Conservation (phyloP, 306 rosid species). For the Rubus idaeus region DNA sequence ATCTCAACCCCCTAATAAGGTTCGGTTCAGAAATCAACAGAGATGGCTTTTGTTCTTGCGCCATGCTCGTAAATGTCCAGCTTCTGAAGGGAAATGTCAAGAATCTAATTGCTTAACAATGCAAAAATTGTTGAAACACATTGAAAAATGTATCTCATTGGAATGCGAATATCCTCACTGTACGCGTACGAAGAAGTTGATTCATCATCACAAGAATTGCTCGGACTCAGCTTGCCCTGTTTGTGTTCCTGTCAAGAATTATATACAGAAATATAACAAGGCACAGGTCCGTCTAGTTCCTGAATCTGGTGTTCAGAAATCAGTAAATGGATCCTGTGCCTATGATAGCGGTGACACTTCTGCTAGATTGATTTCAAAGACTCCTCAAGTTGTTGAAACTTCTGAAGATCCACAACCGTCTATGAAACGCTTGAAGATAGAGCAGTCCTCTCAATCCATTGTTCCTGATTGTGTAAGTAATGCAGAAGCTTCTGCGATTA, state of each 20-base stretch:
- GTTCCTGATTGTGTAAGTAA: constrained; percentile 56
- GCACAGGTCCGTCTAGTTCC: constrained; percentile 33
- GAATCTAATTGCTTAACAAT: constrained; percentile 57
- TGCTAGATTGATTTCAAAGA: constrained; percentile 46
- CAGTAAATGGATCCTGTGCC: constrained; percentile 54
- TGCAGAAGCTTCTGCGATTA: constrained; percentile 42
- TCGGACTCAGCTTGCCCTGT: constrained; percentile 72
- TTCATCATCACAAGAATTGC: constrained; percentile 69
- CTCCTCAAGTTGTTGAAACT: constrained; percentile 45
- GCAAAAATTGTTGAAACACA: constrained; percentile 73
- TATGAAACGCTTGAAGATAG: constrained; percentile 79
- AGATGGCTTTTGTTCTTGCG: constrained; percentile 89
- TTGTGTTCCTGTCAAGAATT: constrained; percentile 69
- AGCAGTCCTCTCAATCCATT: constrained; percentile 56
- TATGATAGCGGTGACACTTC: constrained; percentile 42
- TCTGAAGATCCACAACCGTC: constrained; percentile 75
- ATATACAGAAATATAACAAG: constrained; percentile 41
- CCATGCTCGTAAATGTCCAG: constrained; percentile 79
- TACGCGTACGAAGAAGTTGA: constrained; percentile 63
- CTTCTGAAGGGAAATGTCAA: constrained; percentile 80
- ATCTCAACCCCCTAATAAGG: constrained; percentile 43
- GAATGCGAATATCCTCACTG: constrained; percentile 63
- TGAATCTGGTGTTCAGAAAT: constrained; percentile 50
- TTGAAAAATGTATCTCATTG: constrained; percentile 46
- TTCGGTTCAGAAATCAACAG: constrained; percentile 64